Evolutionary conservation across 495 filamentous ascomycete genomes (phyloP).

Genomic region (Aspergillus carlsbadensis): DNA sequence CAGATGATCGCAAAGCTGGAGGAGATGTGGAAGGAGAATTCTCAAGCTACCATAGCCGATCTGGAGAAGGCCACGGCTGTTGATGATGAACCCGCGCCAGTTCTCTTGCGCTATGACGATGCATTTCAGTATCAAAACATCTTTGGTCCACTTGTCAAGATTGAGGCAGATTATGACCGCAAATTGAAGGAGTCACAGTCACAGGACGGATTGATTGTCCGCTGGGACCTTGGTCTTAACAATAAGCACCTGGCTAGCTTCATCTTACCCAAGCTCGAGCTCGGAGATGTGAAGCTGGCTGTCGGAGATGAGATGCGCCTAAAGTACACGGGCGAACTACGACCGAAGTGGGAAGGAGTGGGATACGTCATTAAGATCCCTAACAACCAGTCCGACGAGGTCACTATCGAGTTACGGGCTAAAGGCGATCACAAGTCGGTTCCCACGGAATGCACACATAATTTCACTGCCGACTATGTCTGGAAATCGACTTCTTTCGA

Average conservation of each 20-base stretch:
- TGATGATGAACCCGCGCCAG: conserved; percentile 92
- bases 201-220: conserved; percentile 88
- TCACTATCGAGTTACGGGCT: conserved; percentile 89
- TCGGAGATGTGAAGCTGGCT: conserved; percentile 96
- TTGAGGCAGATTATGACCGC: conserved; percentile 99
- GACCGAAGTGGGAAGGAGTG: conserved; percentile 94
- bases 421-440: conserved; percentile 91
- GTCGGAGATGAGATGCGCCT: conserved; percentile 99
- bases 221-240: conserved; percentile 95
- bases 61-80: conserved; percentile 90
- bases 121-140: conserved; percentile 99
- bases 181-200: conserved; percentile 98
- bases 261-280: conserved; percentile 92
- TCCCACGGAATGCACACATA: conserved; percentile 95
- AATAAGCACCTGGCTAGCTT: conserved; percentile 98
- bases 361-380: conserved; percentile 99
- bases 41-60: conserved; percentile 84
- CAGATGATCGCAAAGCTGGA: conserved; percentile 97
- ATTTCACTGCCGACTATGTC: conserved; percentile 97
- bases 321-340: conserved; percentile 92
- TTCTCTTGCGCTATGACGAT: conserved; percentile 93
- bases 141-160: conserved; percentile 96
- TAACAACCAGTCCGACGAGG: conserved; percentile 98
- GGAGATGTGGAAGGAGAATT: conserved; percentile 98
- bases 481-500: conserved; percentile 99